These are phyloP conservation scores for Candida nemodendra DNA, from an alignment of 805 yeast species.

Conservation along the genomic window DNA sequence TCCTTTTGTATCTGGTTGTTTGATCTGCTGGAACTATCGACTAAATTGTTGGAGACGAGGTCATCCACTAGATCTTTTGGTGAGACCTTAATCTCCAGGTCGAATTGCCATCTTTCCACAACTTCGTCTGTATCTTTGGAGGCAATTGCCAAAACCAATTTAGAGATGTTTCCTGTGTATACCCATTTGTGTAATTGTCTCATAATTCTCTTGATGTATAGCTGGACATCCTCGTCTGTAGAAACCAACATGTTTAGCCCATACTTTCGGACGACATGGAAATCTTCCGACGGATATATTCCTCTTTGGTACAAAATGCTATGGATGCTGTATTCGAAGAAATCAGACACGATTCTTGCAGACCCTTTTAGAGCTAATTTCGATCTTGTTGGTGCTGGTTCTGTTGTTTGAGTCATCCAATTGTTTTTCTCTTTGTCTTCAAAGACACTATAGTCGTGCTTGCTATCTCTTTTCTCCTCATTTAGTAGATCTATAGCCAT, in stretches of 20 bases:
- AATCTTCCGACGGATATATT: constrained; percentile 85
- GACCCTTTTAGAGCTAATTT: constrained; percentile 73
- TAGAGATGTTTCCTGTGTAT: constrained; percentile 61
- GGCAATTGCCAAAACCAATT: constrained; percentile 70
- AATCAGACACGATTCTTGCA: constrained; percentile 75
- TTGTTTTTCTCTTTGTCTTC: too few relatives aligned
- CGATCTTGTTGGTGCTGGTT: constrained; percentile 38
- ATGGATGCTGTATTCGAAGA: constrained; percentile 78
- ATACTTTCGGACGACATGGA: constrained; percentile 72
- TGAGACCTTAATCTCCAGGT: constrained; percentile 43
- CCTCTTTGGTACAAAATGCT: constrained; percentile 86
- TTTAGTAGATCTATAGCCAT: too few relatives aligned
- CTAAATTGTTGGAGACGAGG: constrained; percentile 6
- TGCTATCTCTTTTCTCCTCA: too few relatives aligned
- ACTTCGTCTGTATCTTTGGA: constrained; percentile 63
- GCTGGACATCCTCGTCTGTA: constrained; percentile 71
- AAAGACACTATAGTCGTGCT: too few relatives aligned
- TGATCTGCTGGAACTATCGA: constrained; percentile 24
- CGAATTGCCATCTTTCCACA: constrained; percentile 87
- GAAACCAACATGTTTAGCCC: constrained; percentile 73
- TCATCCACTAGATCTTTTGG: constrained; percentile 11
- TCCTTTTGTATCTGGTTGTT: constrained; percentile 61
- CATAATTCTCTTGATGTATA: constrained; percentile 66
- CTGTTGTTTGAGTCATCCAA: too few relatives aligned
- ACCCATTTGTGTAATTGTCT: constrained; percentile 75